Conservation (phyloP, 208 protist species). For the Acanthamoeba sp. region DNA sequence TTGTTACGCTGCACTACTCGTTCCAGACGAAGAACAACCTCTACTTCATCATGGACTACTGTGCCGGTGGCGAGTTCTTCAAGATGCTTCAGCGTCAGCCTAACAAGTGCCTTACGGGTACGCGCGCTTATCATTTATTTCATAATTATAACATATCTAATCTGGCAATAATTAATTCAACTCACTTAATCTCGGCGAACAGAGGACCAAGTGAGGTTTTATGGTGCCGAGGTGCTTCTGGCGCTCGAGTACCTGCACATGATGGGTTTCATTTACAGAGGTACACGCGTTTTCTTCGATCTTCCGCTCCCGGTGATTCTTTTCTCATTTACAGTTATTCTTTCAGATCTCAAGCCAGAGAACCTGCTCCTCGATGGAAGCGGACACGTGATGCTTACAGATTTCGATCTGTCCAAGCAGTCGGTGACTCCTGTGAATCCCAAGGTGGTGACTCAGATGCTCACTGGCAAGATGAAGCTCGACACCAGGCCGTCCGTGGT, state of each 20-base stretch:
- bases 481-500: constrained; percentile 68
- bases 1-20: constrained; percentile 85
- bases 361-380: constrained; percentile 95
- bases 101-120: constrained; percentile 79
- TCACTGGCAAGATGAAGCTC: constrained; percentile 66
- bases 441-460: constrained; percentile 61
- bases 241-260: constrained; percentile 97
- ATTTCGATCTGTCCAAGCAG: constrained; percentile 95
- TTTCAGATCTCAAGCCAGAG: constrained; percentile 95
- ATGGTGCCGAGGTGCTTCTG: constrained; percentile 95
- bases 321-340: background rate
- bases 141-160: background rate
- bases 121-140: background rate
- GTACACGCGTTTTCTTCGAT: constrained; percentile 55
- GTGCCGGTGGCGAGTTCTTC: constrained; percentile 88
- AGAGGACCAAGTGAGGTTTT: constrained; percentile 88
- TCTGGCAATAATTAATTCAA: constrained; percentile 25
- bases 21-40: constrained; percentile 85
- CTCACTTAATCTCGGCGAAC: background rate
- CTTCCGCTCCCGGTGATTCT: background rate
- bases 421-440: background rate
- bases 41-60: constrained; percentile 88
- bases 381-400: constrained; percentile 96
- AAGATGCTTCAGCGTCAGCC: constrained; percentile 84
- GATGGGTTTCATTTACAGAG: constrained; percentile 95